Conservation (phyloP, 495 filamentous ascomycete species). For the Parachaetomium inaequale region DNA sequence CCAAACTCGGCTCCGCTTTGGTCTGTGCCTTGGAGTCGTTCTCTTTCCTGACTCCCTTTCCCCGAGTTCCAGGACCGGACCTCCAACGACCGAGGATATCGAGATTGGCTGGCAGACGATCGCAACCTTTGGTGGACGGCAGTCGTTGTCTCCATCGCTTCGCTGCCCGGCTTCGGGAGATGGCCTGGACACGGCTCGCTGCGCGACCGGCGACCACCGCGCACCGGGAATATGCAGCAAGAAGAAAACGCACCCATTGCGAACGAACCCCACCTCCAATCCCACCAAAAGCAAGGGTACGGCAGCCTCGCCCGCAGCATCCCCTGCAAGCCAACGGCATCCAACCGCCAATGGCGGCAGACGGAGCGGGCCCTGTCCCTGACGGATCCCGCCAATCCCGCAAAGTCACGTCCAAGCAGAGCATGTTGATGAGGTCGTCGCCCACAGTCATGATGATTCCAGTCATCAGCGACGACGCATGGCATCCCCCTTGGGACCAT, state of each 20-base stretch:
- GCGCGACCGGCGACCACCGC: constrained; percentile 13
- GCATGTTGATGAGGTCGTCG: neutral
- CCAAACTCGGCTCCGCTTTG: neutral
- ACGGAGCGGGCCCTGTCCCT: constrained; percentile 18
- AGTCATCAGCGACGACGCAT: neutral
- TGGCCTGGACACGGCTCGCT: constrained; percentile 2
- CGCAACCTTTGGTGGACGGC: neutral
- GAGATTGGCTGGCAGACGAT: neutral
- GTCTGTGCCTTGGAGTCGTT: neutral
- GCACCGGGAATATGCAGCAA: constrained; percentile 20
- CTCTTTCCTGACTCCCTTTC: neutral
- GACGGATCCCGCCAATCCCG: neutral
- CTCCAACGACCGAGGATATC: neutral
- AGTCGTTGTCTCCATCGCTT: neutral
- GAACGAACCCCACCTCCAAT: neutral
- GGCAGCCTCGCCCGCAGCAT: constrained; percentile 10
- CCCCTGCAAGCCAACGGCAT: constrained; percentile 15
- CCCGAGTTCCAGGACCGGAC: neutral
- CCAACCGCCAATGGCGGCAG: constrained; percentile 25
- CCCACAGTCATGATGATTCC: neutral
- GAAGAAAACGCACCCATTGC: neutral
- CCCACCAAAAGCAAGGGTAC: constrained; percentile 18
- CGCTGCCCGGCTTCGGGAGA: constrained; percentile 5
- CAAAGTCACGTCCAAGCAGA: neutral
- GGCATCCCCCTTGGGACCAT: neutral